Percentiles rank a stretch among this genome's conserved stretches.
Conservation (phyloP, 2,329 filamentous ascomycete species). For the Albifimbria verrucaria region DNA sequence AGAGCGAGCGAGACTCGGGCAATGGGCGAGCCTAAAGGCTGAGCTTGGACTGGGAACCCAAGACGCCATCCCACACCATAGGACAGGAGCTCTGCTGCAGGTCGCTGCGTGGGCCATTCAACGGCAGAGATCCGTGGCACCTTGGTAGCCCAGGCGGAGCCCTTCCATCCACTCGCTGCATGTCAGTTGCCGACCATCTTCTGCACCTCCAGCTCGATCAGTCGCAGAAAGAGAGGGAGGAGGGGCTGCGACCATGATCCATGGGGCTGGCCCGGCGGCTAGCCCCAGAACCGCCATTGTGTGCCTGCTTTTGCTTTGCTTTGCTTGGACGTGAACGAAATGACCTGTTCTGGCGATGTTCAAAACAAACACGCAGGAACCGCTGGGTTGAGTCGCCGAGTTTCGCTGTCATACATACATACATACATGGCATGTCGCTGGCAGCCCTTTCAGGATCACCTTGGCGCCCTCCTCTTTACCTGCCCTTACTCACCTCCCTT, state of each 20-base stretch:
- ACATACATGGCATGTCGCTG: background rate
- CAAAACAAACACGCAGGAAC: background rate
- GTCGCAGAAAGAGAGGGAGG: conserved; percentile 8
- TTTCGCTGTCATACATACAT: too few relatives aligned
- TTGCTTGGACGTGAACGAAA: background rate
- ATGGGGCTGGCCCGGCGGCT: conserved; percentile 9
- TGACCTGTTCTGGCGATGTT: background rate
- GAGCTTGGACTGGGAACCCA: background rate
- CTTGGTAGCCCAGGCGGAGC: conserved; percentile 3
- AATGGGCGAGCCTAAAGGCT: too few relatives aligned
- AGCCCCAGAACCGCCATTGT: conserved; percentile 5
- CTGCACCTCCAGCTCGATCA: background rate
- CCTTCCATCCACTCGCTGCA: conserved; percentile 8
- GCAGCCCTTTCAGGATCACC: background rate
- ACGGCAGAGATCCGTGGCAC: conserved; percentile 4
- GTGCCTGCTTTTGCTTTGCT: conserved; percentile 9
- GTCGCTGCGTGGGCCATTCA: conserved; percentile 10
- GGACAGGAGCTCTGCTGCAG: conserved; percentile 7
- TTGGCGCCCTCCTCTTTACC: background rate
- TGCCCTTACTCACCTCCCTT: background rate
- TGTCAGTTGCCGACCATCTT: conserved; percentile 12
- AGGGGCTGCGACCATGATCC: conserved; percentile 1
- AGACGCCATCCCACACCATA: background rate
- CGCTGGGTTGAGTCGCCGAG: background rate
- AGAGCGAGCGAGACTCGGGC: too few relatives aligned